Base-by-base conservation (phyloP, 352 stramenopile genomes). In the Globisporangium acanthophoron region DNA sequence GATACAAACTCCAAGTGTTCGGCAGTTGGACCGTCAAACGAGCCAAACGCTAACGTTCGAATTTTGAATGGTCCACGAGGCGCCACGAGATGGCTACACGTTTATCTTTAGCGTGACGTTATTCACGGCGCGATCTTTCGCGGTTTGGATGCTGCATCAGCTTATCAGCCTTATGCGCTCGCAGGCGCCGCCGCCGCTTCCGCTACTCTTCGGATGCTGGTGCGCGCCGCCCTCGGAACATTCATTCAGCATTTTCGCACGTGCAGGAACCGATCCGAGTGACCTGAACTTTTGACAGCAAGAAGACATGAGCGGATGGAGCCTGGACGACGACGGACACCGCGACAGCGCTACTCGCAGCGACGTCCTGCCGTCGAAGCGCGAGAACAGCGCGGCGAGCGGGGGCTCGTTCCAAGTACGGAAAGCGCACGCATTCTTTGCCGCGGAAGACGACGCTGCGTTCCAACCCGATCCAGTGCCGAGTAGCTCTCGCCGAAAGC, bases 391-490 rank as follows among this genome's bases (percentile, higher is more conserved):
- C 37, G 11, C 13, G 3, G 13, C 37, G 37, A 12, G 15, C 3
- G 35, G 33, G 7, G 27, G 39, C 18, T 58, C 58, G 33, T 64
- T 64, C 27, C 51, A 52, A 33, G 52, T 52, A 37, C 52, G 64
- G 24, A 71, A 69, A 43, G 12, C 37, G 41, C 61, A 62, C 29
- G 71, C 56, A 8, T 76, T 76, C 55, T 79, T 79, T 20, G 47
- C 31, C 1, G 70, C 53, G 4, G 52, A 67, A 4, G 51, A 58
- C 35, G 47, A 59, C 21, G 16, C 2, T 3, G 41, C 37, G 29
- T 27, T 35, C 20, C 21, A 1, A 0, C 46, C 11, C 18, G 44
- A 46, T 6, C n/a, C 37, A 18, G 12, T 39, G 15, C 16, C 33
- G 15, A 16, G 40, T 2, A 50, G 45, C 9, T 68, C 56, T 46